A percentile compares a stretch with the other conserved stretches of the same genome.
phyloP scores from a whole-genome alignment of 768 basidiomycete species.

The Termitomyces bulborhizus region DNA sequence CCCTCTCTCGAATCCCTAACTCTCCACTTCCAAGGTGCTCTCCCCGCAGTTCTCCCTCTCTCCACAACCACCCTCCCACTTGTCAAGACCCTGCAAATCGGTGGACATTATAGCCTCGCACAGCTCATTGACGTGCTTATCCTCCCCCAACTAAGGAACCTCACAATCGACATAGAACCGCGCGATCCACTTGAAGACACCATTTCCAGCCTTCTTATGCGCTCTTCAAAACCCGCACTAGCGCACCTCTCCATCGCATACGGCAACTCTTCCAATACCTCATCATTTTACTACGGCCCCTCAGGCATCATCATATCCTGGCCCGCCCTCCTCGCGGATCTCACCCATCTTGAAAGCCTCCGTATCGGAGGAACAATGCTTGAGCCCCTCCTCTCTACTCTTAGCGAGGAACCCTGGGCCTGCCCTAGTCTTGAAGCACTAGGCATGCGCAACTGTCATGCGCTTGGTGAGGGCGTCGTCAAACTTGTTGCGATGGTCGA shows the following conservation, averaged over 20 bases:
- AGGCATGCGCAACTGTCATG: slow-evolving; percentile 58
- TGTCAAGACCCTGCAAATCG: slow-evolving; percentile 50
- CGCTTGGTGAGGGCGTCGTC: slow-evolving; percentile 56
- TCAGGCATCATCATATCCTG: slow-evolving; percentile 58
- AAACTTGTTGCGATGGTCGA: slow-evolving; percentile 72
- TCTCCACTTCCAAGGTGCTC: slow-evolving; percentile 56
- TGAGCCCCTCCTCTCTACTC: slow-evolving; percentile 53
- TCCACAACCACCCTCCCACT: slow-evolving; percentile 44
- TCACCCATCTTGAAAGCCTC: slow-evolving; percentile 52
- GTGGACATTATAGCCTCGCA: slow-evolving; percentile 61
- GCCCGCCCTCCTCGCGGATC: slow-evolving; percentile 53
- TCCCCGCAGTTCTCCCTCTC: slow-evolving; percentile 60
- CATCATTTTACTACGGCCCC: slow-evolving; percentile 52
- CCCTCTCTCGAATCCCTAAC: slow-evolving; percentile 49
- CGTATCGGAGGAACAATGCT: slow-evolving; percentile 60
- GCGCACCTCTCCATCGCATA: slow-evolving; percentile 60
- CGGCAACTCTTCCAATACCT: slow-evolving; percentile 27
- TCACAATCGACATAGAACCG: slow-evolving; percentile 66
- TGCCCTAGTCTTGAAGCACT: slow-evolving; percentile 59
- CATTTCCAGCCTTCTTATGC: slow-evolving; percentile 52
- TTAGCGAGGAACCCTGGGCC: slow-evolving; percentile 51
- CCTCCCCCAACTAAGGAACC: slow-evolving; percentile 49
- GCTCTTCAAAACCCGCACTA: slow-evolving; percentile 54
- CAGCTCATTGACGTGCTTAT: slow-evolving; percentile 56
- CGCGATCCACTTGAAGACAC: slow-evolving; percentile 73